Percentiles rank a stretch among this genome's conserved stretches.
Conservation (phyloP, 768 basidiomycete species). For the Mycena sanguinolenta region DNA sequence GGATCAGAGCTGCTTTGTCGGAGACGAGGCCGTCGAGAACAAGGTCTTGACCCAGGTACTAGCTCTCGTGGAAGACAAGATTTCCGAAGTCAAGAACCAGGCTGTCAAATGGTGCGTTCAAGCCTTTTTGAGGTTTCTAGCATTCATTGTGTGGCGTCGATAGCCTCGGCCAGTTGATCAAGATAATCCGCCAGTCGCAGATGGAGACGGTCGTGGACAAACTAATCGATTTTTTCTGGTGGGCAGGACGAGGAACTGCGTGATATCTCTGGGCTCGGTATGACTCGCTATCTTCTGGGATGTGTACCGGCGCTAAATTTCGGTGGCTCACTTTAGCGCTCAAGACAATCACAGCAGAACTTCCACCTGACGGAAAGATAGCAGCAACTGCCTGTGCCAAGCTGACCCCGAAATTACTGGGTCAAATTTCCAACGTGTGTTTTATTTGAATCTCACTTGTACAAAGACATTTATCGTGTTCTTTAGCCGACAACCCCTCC, state of each 20-base stretch:
- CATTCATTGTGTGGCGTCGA: slow-evolving; percentile 26
- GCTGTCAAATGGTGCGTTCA: slow-evolving; percentile 89
- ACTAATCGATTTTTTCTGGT: slow-evolving; percentile 86
- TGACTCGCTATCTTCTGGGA: slow-evolving; percentile 36
- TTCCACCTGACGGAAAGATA: slow-evolving; percentile 86
- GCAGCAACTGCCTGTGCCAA: slow-evolving; percentile 85
- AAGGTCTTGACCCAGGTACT: slow-evolving; percentile 89
- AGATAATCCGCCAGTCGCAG: slow-evolving; percentile 85
- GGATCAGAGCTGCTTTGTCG: slow-evolving; percentile 79
- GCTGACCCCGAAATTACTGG: slow-evolving; percentile 86
- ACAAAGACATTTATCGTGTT: slow-evolving; percentile 17
- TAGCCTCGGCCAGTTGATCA: slow-evolving; percentile 92
- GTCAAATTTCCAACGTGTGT: slow-evolving; percentile 81
- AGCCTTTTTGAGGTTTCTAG: not conserved
- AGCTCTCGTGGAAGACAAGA: slow-evolving; percentile 91
- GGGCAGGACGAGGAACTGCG: slow-evolving; percentile 93
- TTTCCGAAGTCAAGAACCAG: slow-evolving; percentile 98
- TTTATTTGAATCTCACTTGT: slow-evolving; percentile 34
- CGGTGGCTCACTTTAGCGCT: slow-evolving; percentile 67
- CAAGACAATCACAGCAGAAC: slow-evolving; percentile 94
- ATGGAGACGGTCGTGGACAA: slow-evolving; percentile 92
- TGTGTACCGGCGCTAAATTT: slow-evolving; percentile 18
- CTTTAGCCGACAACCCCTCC: slow-evolving; percentile 75
- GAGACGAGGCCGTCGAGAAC: slow-evolving; percentile 89
- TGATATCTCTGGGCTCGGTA: slow-evolving; percentile 95